phyloP scores from a whole-genome alignment of 495 filamentous ascomycete genomes.

The Glutinoglossum americanum region DNA sequence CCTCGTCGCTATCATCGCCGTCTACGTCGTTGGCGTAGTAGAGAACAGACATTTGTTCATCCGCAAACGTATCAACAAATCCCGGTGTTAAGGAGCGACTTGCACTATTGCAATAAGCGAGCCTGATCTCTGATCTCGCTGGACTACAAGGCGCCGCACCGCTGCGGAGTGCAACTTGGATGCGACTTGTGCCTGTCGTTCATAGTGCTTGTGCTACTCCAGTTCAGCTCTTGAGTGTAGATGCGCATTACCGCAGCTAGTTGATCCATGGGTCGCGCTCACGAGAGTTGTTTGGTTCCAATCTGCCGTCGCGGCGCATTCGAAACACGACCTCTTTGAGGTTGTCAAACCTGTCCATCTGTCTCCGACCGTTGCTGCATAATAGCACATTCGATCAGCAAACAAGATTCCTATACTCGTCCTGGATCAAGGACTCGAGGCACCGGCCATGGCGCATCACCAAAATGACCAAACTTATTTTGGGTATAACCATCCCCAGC shows the following conservation, averaged over 20 bases:
- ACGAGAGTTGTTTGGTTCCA: background rate
- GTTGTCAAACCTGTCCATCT: background rate
- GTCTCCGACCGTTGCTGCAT: background rate
- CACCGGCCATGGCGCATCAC: background rate
- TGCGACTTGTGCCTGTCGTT: background rate
- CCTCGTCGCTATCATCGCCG: background rate
- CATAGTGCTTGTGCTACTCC: no score
- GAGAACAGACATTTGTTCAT: background rate
- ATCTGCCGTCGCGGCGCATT: background rate
- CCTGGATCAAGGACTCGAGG: background rate
- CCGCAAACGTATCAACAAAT: no score
- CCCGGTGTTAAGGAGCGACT: no score
- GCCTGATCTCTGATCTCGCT: background rate
- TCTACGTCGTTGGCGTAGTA: background rate
- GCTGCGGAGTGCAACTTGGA: background rate
- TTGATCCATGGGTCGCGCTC: background rate
- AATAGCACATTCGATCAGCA: background rate
- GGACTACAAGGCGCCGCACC: background rate
- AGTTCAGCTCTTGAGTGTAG: background rate
- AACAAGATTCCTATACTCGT: background rate
- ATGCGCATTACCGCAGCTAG: background rate
- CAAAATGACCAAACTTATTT: conserved; percentile 20
- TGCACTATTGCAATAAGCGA: background rate
- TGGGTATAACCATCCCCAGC: conserved; percentile 4
- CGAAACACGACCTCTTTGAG: background rate